Evolutionary conservation across 306 rosid species (phyloP), one percentile per base, ranked within the genome.

Genomic region (Malus sieversii): DNA sequence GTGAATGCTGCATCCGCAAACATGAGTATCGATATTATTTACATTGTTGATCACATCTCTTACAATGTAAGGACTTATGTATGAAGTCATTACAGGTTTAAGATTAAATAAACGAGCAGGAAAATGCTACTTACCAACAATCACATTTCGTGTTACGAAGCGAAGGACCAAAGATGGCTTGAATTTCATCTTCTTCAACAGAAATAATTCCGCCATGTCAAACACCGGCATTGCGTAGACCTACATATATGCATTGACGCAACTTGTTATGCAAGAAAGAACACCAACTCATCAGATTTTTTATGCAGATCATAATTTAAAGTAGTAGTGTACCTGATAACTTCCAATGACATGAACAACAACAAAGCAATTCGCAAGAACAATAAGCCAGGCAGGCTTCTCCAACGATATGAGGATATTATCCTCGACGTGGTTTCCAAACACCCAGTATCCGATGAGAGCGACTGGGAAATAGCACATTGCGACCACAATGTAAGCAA

Each of bases 291-390:
- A 19, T 18, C 20, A 19, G 33, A 23, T 20, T 10, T 71, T 32
- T 53, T 16, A 71, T 11, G 66, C 66, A 13, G 33, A 38, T 20
- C 46, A 9, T 52, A 20, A 48, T 22, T 16, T 25, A 11, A 33
- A 30, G 19, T 4, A 2, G 59, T 20, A 4, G 1, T 11, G 10
- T 45, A 84, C 82, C 80, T 85, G 84, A 40, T 85, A 85, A 61
- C 86, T 82, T 30, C 88, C 84, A 66, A 82, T 79, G n/a, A 82
- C 88, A 74, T 85, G 88, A 66, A 85, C 32, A 33, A 85, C 80
- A 38, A 85, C 88, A 10, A 85, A 82, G 52, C 33, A 4, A 60
- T 85, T 85, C 3, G 86, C 88, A 1, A 25, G 4, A 35, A 55
- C 62, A 10, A 85, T 65, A 14, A 85, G 86, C 88, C 86, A 79